phyloP scores from a whole-genome alignment of 257 asterid genomes.

The Nicotiana benthamiana region DNA sequence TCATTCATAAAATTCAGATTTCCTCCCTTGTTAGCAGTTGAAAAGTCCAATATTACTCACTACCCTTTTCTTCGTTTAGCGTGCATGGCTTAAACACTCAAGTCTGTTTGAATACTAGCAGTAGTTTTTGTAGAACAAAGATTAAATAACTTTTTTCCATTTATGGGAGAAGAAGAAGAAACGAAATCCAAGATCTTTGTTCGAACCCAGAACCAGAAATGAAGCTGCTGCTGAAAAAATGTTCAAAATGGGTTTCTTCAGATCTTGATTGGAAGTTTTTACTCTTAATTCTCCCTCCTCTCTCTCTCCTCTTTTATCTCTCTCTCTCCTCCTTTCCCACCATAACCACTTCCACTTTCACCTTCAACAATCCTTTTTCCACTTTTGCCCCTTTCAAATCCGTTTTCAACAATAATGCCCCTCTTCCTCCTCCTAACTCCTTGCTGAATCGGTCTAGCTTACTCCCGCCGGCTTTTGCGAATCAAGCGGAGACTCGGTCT shows the following conservation, averaged over 20 bases:
- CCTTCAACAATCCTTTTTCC: background rate
- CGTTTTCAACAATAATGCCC: slow-evolving; percentile 23
- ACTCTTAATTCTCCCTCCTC: slow-evolving; percentile 41
- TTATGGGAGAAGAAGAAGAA: background rate
- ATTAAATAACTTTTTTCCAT: background rate
- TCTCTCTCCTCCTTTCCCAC: slow-evolving; percentile 33
- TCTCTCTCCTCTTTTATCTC: slow-evolving; percentile 38
- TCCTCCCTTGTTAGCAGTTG: too few relatives aligned
- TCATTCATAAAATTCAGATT: too few relatives aligned
- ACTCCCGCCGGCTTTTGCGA: background rate
- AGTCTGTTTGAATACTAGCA: background rate
- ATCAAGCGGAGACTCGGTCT: background rate
- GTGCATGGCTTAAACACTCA: background rate
- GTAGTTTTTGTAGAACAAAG: background rate
- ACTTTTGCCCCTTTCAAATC: slow-evolving; percentile 37
- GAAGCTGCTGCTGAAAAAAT: slow-evolving; percentile 30
- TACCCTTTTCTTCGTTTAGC: too few relatives aligned
- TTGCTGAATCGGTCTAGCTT: too few relatives aligned
- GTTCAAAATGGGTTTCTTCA: slow-evolving; percentile 6
- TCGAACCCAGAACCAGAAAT: slow-evolving; percentile 10
- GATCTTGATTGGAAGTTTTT: slow-evolving; percentile 60
- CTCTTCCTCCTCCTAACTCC: background rate
- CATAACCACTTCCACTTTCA: slow-evolving; percentile 23
- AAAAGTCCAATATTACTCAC: too few relatives aligned
- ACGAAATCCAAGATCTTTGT: background rate